Conservation (phyloP, 139 green algal species). For the Chlorella sp. region DNA sequence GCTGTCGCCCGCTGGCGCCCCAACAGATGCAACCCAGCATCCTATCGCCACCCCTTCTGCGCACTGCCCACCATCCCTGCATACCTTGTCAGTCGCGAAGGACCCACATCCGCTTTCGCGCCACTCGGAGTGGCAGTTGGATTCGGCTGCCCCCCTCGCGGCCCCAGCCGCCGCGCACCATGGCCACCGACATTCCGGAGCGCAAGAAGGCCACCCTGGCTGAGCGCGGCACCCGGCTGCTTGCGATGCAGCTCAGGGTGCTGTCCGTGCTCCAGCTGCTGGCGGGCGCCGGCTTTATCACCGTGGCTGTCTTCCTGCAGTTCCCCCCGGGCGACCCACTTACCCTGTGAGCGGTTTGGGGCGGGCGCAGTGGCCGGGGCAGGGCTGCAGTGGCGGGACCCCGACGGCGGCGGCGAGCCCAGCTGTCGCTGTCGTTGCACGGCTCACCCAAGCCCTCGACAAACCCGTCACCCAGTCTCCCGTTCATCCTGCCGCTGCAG, state of each 20-base stretch:
- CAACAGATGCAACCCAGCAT: no score
- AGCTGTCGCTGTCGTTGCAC: not conserved
- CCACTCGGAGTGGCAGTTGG: no score
- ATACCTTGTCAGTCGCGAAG: no score
- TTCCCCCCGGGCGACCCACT: constrained; percentile 34
- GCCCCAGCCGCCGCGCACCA: not conserved
- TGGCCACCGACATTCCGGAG: not conserved
- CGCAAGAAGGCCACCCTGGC: not conserved
- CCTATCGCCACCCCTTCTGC: no score
- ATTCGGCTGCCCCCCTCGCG: no score
- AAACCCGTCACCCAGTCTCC: not conserved
- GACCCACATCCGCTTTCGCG: no score
- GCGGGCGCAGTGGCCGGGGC: no score
- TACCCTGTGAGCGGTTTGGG: constrained; percentile 16
- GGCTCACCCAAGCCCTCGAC: not conserved
- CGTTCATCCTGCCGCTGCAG: not conserved
- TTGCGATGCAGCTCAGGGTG: constrained; percentile 24
- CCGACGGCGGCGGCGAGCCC: not conserved
- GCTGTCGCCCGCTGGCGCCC: no score
- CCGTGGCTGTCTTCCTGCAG: constrained; percentile 18
- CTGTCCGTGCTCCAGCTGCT: constrained; percentile 29
- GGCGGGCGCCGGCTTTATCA: constrained; percentile 26
- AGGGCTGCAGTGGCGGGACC: not conserved
- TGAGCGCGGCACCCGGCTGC: not conserved
- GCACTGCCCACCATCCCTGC: no score